Conservation (phyloP, 2,329 filamentous ascomycete species). For the Penicillium sp. region DNA sequence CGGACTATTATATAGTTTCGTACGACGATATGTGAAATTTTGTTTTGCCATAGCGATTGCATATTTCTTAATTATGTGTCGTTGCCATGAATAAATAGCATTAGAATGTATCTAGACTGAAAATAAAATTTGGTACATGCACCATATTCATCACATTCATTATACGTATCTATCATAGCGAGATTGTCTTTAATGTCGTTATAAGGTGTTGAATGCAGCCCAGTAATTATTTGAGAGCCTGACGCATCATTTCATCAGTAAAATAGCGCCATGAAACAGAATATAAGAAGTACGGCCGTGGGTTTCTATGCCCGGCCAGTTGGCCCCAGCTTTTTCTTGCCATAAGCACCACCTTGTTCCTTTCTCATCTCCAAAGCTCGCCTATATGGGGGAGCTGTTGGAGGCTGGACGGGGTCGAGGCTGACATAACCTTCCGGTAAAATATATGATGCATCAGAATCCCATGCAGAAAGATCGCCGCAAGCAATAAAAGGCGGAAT, state of each 20-base stretch:
- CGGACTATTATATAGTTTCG: neutral
- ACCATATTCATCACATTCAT: neutral
- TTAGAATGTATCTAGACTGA: neutral
- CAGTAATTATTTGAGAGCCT: too few relatives aligned
- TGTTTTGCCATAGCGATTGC: neutral
- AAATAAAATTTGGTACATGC: neutral
- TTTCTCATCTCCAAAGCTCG: conserved; percentile 80
- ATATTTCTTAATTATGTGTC: neutral
- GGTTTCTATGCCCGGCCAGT: conserved; percentile 20
- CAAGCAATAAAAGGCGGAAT: conserved; percentile 97
- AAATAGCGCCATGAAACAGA: neutral
- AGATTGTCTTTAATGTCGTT: neutral
- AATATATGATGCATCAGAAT: conserved; percentile 91
- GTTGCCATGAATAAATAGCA: neutral
- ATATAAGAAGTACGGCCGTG: too few relatives aligned
- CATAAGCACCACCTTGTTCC: conserved; percentile 70
- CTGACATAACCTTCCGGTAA: conserved; percentile 82
- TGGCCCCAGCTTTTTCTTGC: conserved; percentile 57
- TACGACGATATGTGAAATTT: neutral
- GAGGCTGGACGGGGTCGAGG: conserved; percentile 88
- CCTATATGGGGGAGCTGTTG: conserved; percentile 93
- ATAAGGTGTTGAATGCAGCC: too few relatives aligned
- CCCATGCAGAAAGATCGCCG: conserved; percentile 88
- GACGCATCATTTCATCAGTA: too few relatives aligned
- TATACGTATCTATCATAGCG: neutral